Percentiles rank a stretch among this genome's conserved stretches.
Evolutionary conservation across 805 yeast species (phyloP).

Genomic region (Groenewaldozyma tartarivorans): DNA sequence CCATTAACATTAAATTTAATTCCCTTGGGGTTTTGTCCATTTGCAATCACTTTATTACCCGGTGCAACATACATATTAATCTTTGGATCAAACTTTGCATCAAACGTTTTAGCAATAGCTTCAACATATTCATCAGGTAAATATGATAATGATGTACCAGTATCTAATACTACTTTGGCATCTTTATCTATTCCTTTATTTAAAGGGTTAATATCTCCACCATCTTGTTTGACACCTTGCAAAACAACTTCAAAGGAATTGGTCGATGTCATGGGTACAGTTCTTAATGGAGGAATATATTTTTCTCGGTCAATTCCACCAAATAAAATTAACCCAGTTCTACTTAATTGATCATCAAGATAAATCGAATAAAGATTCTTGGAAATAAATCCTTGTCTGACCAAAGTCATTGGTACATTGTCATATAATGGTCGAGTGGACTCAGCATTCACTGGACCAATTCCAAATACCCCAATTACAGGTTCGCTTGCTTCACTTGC

Average conservation of each 20-base stretch:
- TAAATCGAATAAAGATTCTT: slow-evolving; percentile 54
- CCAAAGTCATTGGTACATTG: slow-evolving; percentile 55
- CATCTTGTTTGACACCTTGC: slow-evolving; percentile 13
- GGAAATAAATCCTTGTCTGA: slow-evolving; percentile 44
- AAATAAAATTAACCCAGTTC: slow-evolving; percentile 50
- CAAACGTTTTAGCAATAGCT: slow-evolving; percentile 28
- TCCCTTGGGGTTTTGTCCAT: slow-evolving; percentile 13
- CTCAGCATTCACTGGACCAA: slow-evolving; percentile 18
- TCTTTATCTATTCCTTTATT: neutral
- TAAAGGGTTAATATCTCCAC: neutral
- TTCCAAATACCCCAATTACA: slow-evolving; percentile 17
- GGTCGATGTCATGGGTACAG: slow-evolving; percentile 14
- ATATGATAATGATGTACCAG: slow-evolving; percentile 46
- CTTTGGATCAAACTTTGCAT: slow-evolving; percentile 31
- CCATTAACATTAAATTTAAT: slow-evolving; percentile 46
- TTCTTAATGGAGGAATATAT: slow-evolving; percentile 14
- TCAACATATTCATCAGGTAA: slow-evolving; percentile 32
- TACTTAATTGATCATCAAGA: slow-evolving; percentile 33
- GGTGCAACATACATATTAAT: slow-evolving; percentile 33
- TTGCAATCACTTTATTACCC: slow-evolving; percentile 16
- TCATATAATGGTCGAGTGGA: slow-evolving; percentile 31
- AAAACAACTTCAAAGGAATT: slow-evolving; percentile 16
- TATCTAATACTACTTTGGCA: slow-evolving; percentile 36
- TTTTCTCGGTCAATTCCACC: slow-evolving; percentile 66
- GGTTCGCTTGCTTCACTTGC: slow-evolving; percentile 58